phyloP scores from a whole-genome alignment of 192 early-diverging fungal genomes.

The Podila verticillata region DNA sequence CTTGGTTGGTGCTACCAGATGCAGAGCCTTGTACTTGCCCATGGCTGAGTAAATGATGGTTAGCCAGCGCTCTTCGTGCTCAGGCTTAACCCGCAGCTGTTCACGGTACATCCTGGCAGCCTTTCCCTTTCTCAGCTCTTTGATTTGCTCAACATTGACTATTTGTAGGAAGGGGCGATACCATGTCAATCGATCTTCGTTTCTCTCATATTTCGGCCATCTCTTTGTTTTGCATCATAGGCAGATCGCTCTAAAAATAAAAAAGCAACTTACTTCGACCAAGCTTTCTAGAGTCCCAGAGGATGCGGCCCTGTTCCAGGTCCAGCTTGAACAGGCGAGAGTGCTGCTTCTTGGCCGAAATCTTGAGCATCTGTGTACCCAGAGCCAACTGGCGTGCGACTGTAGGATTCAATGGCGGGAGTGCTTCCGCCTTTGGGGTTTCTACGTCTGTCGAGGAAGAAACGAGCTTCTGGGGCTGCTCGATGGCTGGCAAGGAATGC shows the following conservation, averaged over 20 bases:
- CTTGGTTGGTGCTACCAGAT: slow-evolving; percentile 51
- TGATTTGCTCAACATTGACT: slow-evolving; percentile 61
- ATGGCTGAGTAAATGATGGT: slow-evolving; percentile 54
- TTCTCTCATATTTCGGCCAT: too few relatives aligned
- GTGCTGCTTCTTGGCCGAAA: slow-evolving; percentile 54
- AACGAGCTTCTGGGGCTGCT: slow-evolving; percentile 1
- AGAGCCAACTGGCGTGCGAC: slow-evolving; percentile 24
- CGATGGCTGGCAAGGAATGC: neutral
- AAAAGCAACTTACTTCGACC: slow-evolving; percentile 45
- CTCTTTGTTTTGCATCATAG: neutral
- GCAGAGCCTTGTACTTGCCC: slow-evolving; percentile 57
- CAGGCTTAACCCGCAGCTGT: slow-evolving; percentile 39
- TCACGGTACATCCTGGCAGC: slow-evolving; percentile 53
- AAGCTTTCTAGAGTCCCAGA: slow-evolving; percentile 59
- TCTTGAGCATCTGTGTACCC: slow-evolving; percentile 51
- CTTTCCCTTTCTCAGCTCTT: slow-evolving; percentile 54
- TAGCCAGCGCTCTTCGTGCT: slow-evolving; percentile 52
- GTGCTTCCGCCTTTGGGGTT: neutral
- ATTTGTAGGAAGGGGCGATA: neutral
- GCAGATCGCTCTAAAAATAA: neutral
- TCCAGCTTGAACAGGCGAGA: slow-evolving; percentile 53
- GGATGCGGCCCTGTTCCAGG: slow-evolving; percentile 51
- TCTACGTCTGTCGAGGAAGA: neutral
- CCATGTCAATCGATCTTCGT: neutral
- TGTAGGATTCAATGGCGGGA: slow-evolving; percentile 9